Conservation (phyloP, 2,329 filamentous ascomycete genomes). For the Ustulina deusta region DNA sequence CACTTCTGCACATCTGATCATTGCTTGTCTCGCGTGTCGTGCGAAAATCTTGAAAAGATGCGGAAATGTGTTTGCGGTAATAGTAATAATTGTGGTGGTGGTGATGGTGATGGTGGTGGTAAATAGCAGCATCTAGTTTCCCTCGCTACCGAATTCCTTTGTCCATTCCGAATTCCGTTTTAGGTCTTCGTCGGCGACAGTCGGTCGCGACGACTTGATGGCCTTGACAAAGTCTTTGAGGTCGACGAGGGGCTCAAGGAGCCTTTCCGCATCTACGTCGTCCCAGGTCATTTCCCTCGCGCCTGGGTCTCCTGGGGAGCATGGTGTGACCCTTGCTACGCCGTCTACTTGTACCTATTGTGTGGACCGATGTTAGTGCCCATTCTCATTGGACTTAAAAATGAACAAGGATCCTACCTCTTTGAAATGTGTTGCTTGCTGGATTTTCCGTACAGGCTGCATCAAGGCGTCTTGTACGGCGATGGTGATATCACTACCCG, state of each 20-base stretch:
- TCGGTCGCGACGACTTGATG: slow-evolving; percentile 87
- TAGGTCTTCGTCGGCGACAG: slow-evolving; percentile 89
- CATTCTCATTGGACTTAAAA: background rate
- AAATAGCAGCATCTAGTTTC: slow-evolving; percentile 56
- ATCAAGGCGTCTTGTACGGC: slow-evolving; percentile 96
- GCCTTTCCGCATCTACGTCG: slow-evolving; percentile 82
- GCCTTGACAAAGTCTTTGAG: slow-evolving; percentile 95
- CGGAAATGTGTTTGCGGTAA: slow-evolving; percentile 12
- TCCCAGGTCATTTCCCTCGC: slow-evolving; percentile 96
- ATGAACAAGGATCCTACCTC: slow-evolving; percentile 66
- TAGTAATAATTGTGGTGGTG: background rate
- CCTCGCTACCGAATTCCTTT: slow-evolving; percentile 93
- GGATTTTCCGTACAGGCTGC: slow-evolving; percentile 96
- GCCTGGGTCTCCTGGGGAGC: slow-evolving; percentile 88
- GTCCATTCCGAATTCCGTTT: slow-evolving; percentile 92
- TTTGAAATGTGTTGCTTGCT: slow-evolving; percentile 98
- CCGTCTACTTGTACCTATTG: slow-evolving; percentile 76
- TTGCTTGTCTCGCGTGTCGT: slow-evolving; percentile 5
- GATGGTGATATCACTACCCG: slow-evolving; percentile 94
- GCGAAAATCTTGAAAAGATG: background rate
- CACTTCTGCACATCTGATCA: background rate
- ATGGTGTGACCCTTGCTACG: slow-evolving; percentile 81
- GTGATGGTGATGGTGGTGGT: background rate
- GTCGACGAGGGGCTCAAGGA: slow-evolving; percentile 86
- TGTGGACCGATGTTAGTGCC: slow-evolving; percentile 12